Base-by-base conservation (phyloP, 352 stramenopile species). In the Hyaloperonospora brassicae region DNA sequence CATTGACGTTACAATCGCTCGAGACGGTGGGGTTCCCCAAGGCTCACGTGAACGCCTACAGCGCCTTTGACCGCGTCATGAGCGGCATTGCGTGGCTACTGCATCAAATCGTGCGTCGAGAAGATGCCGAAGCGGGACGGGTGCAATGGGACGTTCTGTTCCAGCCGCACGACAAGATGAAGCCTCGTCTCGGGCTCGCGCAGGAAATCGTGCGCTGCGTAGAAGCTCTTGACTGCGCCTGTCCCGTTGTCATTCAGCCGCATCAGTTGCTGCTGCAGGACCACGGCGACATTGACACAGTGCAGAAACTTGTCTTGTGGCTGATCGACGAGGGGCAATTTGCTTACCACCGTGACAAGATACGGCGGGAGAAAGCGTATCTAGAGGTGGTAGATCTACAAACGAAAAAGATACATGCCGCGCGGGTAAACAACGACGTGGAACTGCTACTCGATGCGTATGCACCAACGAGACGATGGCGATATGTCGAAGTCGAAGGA, bases 221-320 rank as follows among this genome's bases (percentile, higher is more conserved):
- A 6, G 69, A 84, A 30, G 48, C 44, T 39, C 68, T 87, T 10
- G 52, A 48, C 23, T 55, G 61, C 24, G 45, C 42, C 1, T 72
- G 63, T 44, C 66, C 63, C 8, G 57, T 68, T 9, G 45, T 55
- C 0, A 66, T 89, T 41, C 79, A 89, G 53, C 75, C 79, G 25
- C 79, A 89, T 47, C 75, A 89, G 58, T 61, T 87, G 52, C 62
- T 89, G 38, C 64, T 89, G n/a, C 79, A 89, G 50, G 79, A 87
- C 57, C 87, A 83, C 58, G 75, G 76, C 36, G 79, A 89, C 47
- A 76, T 87, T 49, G 69, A 75, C 41, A 66, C 73, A 5, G 71
- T 89, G 41, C 49, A 72, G 4, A 64, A 70, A 11, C 52, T 87
- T 21, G 64, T 87, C 0, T 4, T 49, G 34, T 86, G 75, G 79